Conservation (phyloP, 306 rosid species). For the Gynostemma pentaphyllum region DNA sequence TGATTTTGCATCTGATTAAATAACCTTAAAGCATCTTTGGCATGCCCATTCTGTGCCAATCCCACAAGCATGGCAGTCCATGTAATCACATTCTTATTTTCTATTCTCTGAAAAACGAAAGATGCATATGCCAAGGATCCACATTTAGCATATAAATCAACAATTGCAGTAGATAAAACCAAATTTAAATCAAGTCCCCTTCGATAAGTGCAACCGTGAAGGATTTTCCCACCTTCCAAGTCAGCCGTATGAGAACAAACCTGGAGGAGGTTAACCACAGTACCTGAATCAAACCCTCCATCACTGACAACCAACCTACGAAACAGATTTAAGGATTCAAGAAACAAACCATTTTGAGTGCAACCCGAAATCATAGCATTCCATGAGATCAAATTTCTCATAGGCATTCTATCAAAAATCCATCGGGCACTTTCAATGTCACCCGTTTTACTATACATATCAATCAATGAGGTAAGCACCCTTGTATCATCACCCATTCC, state of each 20-base stretch:
- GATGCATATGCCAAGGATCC: conserved; percentile 42
- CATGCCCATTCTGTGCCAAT: conserved; percentile 62
- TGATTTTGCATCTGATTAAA: conserved; percentile 53
- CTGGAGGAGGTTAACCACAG: conserved; percentile 49
- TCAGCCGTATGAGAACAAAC: conserved; percentile 57
- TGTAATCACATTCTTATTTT: conserved; percentile 44
- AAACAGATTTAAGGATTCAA: conserved; percentile 43
- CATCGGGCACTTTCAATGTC: conserved; percentile 34
- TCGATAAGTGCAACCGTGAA: conserved; percentile 46
- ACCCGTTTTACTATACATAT: conserved; percentile 58
- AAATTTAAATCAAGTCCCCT: conserved; percentile 39
- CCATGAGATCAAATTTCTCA: conserved; percentile 64
- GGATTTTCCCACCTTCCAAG: conserved; percentile 37
- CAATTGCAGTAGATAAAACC: too few species aligned
- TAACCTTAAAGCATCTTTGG: conserved; percentile 51
- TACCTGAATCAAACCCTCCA: conserved; percentile 46
- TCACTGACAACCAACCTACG: conserved; percentile 38
- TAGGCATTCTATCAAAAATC: conserved; percentile 52
- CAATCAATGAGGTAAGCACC: conserved; percentile 50
- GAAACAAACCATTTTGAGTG: conserved; percentile 43
- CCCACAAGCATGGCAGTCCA: conserved; percentile 87
- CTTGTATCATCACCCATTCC: conserved; percentile 43
- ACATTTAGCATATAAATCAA: conserved; percentile 68
- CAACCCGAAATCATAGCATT: conserved; percentile 65
- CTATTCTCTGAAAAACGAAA: conserved; percentile 34